Evolutionary conservation across 352 stramenopile species (phyloP), one percentile per base, ranked within the genome.

Genomic region (Aphanomyces invadans): DNA sequence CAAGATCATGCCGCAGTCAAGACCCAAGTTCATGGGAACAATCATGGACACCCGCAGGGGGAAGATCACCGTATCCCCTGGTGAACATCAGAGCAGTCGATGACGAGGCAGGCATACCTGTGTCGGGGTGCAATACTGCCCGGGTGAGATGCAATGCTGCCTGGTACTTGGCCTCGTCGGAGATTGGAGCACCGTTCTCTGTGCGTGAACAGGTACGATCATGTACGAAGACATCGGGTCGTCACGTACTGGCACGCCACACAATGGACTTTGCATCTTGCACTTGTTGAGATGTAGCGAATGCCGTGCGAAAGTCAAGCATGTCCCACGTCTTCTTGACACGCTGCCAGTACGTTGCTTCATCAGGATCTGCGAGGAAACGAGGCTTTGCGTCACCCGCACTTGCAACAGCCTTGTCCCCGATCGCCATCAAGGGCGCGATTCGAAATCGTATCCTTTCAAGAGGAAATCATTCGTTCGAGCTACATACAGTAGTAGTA

Each of bases 11-110:
- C 74, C 73, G 62, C 79, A 82, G 67, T 95, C 86, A 69, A 95
- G 82, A 48, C 87, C 68, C 66, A 90, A 76, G 70, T 92, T 92
- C 80, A 93, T 91, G 29, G 83, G 83, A 32, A 95, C 83, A 71
- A 92, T 91, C 80, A 90, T 93, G 67, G 82, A 92, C 38, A 88
- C 81, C 26, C 86, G 80, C 48, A 95, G 71, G 49, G 82, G 84
- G 60, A 74, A 78, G 44, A 90, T 70, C 63, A 92, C 82, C 2
- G 80, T 68, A 29, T 77, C 62, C 32, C 74, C 76, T 77, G 45
- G 31, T 33, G 12, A 65, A 4, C 11, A 12, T 51, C 0, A 26
- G 15, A n/a, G 26, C 11, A 38, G 12, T 2, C 25, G 9, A 46
- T 0, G 1, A 62, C 11, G 15, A 25, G 36, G 12, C 4, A 4